Conservation (phyloP, 495 filamentous ascomycete genomes). For the Penicillium nucicola region DNA sequence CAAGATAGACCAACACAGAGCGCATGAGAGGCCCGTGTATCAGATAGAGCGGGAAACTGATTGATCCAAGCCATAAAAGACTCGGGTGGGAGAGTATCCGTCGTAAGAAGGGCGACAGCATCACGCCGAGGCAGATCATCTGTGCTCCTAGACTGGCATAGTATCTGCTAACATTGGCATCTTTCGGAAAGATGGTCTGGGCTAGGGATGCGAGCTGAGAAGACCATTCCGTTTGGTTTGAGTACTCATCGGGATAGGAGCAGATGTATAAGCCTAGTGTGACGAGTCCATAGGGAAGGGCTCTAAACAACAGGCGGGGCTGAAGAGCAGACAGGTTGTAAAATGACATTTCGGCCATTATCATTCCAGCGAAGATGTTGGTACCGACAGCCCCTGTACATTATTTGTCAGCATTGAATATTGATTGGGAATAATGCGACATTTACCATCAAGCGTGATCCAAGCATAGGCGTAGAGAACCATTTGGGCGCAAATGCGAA, state of each 20-base stretch:
- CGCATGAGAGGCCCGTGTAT: slow-evolving; percentile 19
- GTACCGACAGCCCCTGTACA: slow-evolving; percentile 2
- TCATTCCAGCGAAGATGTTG: slow-evolving; percentile 14
- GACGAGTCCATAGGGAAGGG: slow-evolving; percentile 5
- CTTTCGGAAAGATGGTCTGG: slow-evolving; percentile 2
- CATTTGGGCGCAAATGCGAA: slow-evolving; percentile 8
- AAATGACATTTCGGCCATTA: slow-evolving; percentile 8
- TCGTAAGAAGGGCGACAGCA: slow-evolving; percentile 7
- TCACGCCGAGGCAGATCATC: slow-evolving; percentile 9
- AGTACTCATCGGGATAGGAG: slow-evolving; percentile 7
- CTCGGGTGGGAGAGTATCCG: slow-evolving; percentile 10
- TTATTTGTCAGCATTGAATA: not conserved
- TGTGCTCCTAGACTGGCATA: slow-evolving; percentile 10
- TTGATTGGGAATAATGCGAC: not conserved
- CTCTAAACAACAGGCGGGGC: not conserved
- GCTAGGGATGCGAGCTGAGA: slow-evolving; percentile 4
- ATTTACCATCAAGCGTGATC: slow-evolving; percentile 6
- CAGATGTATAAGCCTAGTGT: slow-evolving; percentile 6
- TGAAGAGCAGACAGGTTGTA: not conserved
- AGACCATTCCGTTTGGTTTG: slow-evolving; percentile 10
- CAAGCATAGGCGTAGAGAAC: slow-evolving; percentile 4
- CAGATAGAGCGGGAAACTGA: slow-evolving; percentile 21
- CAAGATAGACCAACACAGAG: slow-evolving; percentile 13
- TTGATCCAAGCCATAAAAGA: slow-evolving; percentile 14
- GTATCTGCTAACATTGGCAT: slow-evolving; percentile 4